Conservation (phyloP, 2,329 filamentous ascomycete genomes). For the Aspergillus fischeri region DNA sequence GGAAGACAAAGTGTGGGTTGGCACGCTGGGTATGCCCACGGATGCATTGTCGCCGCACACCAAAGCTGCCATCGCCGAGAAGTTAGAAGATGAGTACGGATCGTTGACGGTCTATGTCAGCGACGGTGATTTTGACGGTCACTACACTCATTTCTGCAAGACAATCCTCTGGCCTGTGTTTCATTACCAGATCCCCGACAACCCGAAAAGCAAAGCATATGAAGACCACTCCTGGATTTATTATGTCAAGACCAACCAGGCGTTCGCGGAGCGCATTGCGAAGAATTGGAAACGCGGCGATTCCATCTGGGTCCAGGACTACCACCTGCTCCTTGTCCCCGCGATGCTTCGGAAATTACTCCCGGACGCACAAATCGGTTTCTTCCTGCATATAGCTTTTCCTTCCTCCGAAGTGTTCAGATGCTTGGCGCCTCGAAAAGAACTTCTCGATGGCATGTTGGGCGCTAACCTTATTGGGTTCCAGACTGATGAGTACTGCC, state of each 20-base stretch:
- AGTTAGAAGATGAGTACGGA: constrained; percentile 73
- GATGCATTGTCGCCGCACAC: constrained; percentile 73
- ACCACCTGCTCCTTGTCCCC: constrained; percentile 85
- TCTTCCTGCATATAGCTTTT: constrained; percentile 93
- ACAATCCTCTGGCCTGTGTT: constrained; percentile 97
- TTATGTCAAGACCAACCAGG: constrained; percentile 88
- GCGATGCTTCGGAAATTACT: constrained; percentile 79
- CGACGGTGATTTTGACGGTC: constrained; percentile 89
- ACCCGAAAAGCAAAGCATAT: constrained; percentile 97
- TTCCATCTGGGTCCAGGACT: constrained; percentile 92
- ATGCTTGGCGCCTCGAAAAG: constrained; percentile 78
- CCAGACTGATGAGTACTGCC: constrained; percentile 87
- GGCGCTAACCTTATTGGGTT: constrained; percentile 91
- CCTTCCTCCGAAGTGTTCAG: constrained; percentile 95
- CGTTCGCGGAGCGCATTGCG: constrained; percentile 85
- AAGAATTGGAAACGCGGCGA: constrained; percentile 92
- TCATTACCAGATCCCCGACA: constrained; percentile 96
- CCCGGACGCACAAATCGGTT: constrained; percentile 90
- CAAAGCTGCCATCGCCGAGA: constrained; percentile 78
- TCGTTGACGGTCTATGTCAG: constrained; percentile 80
- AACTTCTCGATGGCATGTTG: constrained; percentile 86
- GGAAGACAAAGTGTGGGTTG: constrained; percentile 80
- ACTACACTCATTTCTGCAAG: constrained; percentile 96
- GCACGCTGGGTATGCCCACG: constrained; percentile 89
- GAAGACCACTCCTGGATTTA: constrained; percentile 96